Evolutionary conservation across 129 eudicot species (phyloP).

Genomic region (Helianthus annuus): HanXRQr2.0-SUNRISE NC_035445.2:89521145-89521644

Average conservation of each 20-base stretch:
- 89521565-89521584: too few species aligned
- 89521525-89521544: neutral
- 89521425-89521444: slow-evolving; percentile 49
- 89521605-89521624: too few species aligned
- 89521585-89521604: too few species aligned
- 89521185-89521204: slow-evolving; percentile 52
- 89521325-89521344: slow-evolving; percentile 63
- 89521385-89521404: neutral
- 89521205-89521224: slow-evolving; percentile 43
- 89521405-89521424: neutral
- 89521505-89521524: slow-evolving; percentile 12
- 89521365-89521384: neutral
- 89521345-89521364: slow-evolving; percentile 47
- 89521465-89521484: slow-evolving; percentile 62
- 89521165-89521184: slow-evolving; percentile 50
- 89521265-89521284: slow-evolving; percentile 12
- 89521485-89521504: slow-evolving; percentile 72
- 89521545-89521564: too few species aligned
- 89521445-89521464: slow-evolving; percentile 40
- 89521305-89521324: slow-evolving; percentile 47
- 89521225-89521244: neutral
- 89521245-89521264: neutral
- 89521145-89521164: slow-evolving; percentile 42
- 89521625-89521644: too few species aligned
- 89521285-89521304: slow-evolving; percentile 10